Evolutionary conservation across 2,329 filamentous ascomycete genomes (phyloP).

Genomic region (Trematosphaeria pertusa): DNA sequence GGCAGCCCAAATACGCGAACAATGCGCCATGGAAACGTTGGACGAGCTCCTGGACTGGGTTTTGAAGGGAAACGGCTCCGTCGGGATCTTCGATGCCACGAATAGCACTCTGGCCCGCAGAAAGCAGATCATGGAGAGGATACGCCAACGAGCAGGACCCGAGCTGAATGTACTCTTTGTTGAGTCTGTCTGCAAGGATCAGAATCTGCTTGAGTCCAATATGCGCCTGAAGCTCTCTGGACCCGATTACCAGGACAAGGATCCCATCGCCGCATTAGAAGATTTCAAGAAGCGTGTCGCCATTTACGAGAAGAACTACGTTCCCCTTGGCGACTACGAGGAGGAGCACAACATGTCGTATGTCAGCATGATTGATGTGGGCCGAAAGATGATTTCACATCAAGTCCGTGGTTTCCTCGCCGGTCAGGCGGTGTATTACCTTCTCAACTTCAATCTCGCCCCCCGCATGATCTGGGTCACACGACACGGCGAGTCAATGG

Average conservation of each 20-base stretch:
- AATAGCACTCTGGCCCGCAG: slow-evolving; percentile 92
- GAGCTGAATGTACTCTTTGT: slow-evolving; percentile 91
- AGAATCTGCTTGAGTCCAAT: slow-evolving; percentile 86
- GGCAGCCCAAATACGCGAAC: slow-evolving; percentile 83
- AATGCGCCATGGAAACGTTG: slow-evolving; percentile 89
- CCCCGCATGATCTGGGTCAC: slow-evolving; percentile 99
- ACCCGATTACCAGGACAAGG: slow-evolving; percentile 94
- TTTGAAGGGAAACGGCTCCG: slow-evolving; percentile 78
- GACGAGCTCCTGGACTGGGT: slow-evolving; percentile 94
- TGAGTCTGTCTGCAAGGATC: slow-evolving; percentile 89
- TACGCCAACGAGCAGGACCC: slow-evolving; percentile 82
- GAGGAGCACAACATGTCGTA: slow-evolving; percentile 92
- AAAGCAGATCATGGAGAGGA: slow-evolving; percentile 81
- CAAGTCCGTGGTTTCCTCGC: slow-evolving; percentile 91
- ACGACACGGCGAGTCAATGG: slow-evolving; percentile 86
- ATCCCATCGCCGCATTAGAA: slow-evolving; percentile 80
- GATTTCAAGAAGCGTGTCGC: slow-evolving; percentile 94
- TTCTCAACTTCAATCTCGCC: slow-evolving; percentile 95
- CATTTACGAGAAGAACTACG: slow-evolving; percentile 93
- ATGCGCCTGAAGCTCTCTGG: slow-evolving; percentile 97
- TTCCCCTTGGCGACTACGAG: slow-evolving; percentile 88
- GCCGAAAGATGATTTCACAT: slow-evolving; percentile 89
- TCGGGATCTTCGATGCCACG: slow-evolving; percentile 95
- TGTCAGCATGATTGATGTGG: slow-evolving; percentile 97
- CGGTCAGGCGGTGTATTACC: slow-evolving; percentile 89